Conservation (phyloP, 2,329 filamentous ascomycete species). For the Elsinoe batatas region DNA sequence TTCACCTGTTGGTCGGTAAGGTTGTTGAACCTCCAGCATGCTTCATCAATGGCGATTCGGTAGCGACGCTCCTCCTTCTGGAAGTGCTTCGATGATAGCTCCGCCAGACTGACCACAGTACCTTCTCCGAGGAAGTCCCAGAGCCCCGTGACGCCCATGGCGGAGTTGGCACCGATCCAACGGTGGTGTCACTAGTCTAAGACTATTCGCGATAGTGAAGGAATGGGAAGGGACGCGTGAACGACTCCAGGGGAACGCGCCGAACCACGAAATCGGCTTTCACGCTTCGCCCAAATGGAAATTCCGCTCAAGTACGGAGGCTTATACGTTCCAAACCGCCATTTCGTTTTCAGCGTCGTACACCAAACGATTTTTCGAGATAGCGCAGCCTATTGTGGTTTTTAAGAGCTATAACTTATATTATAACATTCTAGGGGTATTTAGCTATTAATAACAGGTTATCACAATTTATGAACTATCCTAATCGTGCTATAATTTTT, state of each 20-base stretch:
- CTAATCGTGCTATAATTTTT: no score
- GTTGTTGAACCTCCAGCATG: constrained; percentile 37
- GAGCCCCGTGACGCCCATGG: constrained; percentile 17
- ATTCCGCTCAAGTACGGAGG: no score
- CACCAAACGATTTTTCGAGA: no score
- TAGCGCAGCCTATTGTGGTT: no score
- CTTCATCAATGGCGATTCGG: constrained; percentile 35
- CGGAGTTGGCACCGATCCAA: background rate
- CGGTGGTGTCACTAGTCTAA: no score
- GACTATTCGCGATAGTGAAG: background rate
- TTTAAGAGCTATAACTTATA: no score
- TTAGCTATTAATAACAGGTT: no score
- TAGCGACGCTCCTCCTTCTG: constrained; percentile 28
- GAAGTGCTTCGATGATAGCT: constrained; percentile 31
- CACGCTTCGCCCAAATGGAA: background rate
- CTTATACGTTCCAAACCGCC: no score
- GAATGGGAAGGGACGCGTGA: background rate
- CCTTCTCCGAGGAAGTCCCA: constrained; percentile 33
- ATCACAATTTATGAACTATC: no score
- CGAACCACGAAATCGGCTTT: background rate
- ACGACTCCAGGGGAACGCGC: background rate
- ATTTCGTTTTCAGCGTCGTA: no score
- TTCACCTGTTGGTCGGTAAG: constrained; percentile 27
- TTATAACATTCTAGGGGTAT: no score
- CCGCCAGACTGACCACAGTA: constrained; percentile 26